phyloP scores from a whole-genome alignment of 441 rosid genomes.

The Adansonia madagascariensis region DNA sequence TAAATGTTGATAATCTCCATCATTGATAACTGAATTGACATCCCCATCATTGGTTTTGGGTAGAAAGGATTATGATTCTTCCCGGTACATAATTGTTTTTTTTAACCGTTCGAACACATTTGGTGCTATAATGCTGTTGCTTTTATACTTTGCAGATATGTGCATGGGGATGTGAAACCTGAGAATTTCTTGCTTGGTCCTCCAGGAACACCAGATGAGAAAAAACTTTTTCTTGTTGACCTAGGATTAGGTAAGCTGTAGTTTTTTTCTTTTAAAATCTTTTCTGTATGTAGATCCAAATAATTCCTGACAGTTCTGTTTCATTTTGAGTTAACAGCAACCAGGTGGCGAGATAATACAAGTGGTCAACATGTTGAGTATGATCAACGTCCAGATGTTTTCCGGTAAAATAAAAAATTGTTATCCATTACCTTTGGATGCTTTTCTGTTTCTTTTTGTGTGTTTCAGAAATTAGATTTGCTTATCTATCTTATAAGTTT shows the following conservation, averaged over 20 bases:
- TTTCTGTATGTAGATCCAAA: constrained; percentile 17
- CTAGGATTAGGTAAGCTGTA: constrained; percentile 77
- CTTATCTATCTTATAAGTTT: not conserved
- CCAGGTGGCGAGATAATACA: constrained; percentile 82
- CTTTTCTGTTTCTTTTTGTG: constrained; percentile 3
- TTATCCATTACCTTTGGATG: constrained; percentile 5
- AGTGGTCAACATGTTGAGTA: constrained; percentile 91
- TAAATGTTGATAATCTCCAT: not conserved
- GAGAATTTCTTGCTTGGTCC: constrained; percentile 93
- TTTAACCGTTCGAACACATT: not conserved
- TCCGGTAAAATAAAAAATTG: constrained; percentile 53
- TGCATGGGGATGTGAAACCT: constrained; percentile 98
- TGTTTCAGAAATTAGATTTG: constrained; percentile 13
- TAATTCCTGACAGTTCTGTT: constrained; percentile 8
- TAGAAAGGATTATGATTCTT: not conserved
- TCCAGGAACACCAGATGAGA: constrained; percentile 81
- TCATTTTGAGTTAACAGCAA: constrained; percentile 51
- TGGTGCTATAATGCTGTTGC: constrained; percentile 8
- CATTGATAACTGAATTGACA: not conserved
- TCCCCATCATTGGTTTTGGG: constrained; percentile 8
- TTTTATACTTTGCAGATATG: constrained; percentile 57
- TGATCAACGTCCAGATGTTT: constrained; percentile 98
- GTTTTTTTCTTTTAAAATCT: constrained; percentile 13
- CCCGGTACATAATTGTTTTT: not conserved
- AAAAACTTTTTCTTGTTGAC: constrained; percentile 85